Percentiles rank a stretch among this genome's conserved stretches.
These are phyloP conservation scores for Strobilomyces echinocephalus DNA, from an alignment of 768 basidiomycete species.

Conservation along the genomic window DNA sequence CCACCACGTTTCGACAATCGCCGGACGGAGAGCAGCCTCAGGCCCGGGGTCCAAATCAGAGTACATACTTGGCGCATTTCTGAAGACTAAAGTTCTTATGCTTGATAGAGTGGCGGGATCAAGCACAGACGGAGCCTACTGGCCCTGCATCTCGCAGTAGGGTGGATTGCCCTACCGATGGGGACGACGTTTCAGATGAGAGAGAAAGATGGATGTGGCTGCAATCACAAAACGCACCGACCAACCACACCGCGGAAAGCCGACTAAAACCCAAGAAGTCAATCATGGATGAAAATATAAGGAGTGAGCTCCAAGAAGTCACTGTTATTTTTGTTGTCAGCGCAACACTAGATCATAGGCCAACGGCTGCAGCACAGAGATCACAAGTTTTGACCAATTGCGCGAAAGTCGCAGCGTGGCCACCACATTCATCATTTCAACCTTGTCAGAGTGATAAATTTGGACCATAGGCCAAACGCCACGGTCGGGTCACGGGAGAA, in stretches of 20 bases:
- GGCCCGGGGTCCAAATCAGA: not conserved
- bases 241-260: constrained; percentile 21
- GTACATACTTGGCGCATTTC: not conserved
- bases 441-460: constrained; percentile 5
- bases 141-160: not conserved
- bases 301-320: not conserved
- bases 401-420: not conserved
- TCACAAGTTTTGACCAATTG: not conserved
- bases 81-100: not conserved
- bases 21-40: not conserved
- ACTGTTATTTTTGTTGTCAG: constrained; percentile 3
- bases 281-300: constrained; percentile 12
- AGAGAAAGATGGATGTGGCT: not conserved
- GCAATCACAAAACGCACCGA: not conserved
- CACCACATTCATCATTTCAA: constrained; percentile 1
- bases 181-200: constrained; percentile 10
- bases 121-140: not conserved
- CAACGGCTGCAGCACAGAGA: not conserved
- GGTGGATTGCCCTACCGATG: not conserved
- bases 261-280: constrained; percentile 17
- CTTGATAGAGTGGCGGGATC: constrained; percentile 2
- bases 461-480: not conserved
- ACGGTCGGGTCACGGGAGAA: constrained; percentile 2
- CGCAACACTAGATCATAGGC: constrained; percentile 5
- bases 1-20: constrained; percentile 5